Percentiles rank a stretch among this genome's conserved stretches.
Conservation (phyloP, 331 rosid species). For the Telfairia occidentalis region DNA sequence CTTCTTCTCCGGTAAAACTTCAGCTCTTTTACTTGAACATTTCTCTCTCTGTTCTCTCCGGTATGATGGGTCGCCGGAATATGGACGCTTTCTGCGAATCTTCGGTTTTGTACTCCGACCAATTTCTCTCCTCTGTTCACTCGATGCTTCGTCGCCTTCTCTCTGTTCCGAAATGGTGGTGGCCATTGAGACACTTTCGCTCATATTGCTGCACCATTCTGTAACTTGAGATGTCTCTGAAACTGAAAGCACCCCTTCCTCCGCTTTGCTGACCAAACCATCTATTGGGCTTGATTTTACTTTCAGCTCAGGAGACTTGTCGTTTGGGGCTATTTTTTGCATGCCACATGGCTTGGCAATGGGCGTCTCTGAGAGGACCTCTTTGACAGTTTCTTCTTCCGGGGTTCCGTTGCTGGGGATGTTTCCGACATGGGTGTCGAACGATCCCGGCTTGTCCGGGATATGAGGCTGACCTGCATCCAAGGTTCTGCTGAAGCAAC, state of each 20-base stretch:
- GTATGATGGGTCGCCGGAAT: constrained; percentile 22
- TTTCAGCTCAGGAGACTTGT: constrained; percentile 19
- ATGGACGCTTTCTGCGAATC: constrained; percentile 38
- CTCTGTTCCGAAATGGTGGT: constrained; percentile 42
- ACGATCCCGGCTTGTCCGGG: constrained; percentile 6
- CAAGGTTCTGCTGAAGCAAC: constrained; percentile 49
- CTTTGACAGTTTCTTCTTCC: constrained; percentile 79
- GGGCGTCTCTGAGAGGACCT: constrained; percentile 80
- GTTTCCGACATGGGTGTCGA: constrained; percentile 17
- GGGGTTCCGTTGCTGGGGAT: constrained; percentile 8
- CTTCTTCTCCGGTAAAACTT: constrained; percentile 31
- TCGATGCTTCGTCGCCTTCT: constrained; percentile 64
- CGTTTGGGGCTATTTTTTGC: constrained; percentile 3
- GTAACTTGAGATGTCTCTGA: constrained; percentile 37
- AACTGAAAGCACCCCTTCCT: constrained; percentile 12
- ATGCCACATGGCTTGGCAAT: constrained; percentile 34
- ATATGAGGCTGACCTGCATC: not conserved
- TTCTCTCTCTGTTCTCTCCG: constrained; percentile 35
- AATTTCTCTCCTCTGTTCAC: constrained; percentile 35
- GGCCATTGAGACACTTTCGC: constrained; percentile 58
- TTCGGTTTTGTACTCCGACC: constrained; percentile 22
- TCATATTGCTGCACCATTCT: constrained; percentile 36
- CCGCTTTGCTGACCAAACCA: constrained; percentile 9
- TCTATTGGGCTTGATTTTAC: constrained; percentile 10
- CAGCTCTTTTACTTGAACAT: constrained; percentile 27